Evolutionary conservation across 495 filamentous ascomycete species (phyloP).

Genomic region (Penicillium goetzii): DNA sequence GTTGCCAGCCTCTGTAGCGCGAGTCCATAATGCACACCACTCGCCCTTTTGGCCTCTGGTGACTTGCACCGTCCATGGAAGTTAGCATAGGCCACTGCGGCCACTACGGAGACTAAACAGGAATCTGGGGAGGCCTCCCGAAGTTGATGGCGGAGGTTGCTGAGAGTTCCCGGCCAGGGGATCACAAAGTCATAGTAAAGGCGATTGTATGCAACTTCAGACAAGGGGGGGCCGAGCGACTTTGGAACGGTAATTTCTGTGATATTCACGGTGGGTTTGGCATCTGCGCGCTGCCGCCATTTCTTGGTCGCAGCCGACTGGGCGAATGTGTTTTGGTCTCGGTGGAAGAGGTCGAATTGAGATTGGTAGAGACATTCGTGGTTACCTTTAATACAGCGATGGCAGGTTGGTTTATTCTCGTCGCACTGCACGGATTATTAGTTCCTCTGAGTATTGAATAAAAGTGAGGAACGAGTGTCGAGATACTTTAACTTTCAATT

Average conservation of each 20-base stretch:
- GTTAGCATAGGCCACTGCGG: constrained; percentile 19
- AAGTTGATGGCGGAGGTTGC: constrained; percentile 3
- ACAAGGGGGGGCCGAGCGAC: background rate
- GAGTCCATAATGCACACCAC: constrained; percentile 14
- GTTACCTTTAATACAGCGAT: constrained; percentile 12
- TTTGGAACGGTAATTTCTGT: background rate
- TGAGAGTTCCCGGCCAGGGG: constrained; percentile 8
- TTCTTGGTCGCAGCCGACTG: constrained; percentile 13
- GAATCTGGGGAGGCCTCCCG: constrained; percentile 8
- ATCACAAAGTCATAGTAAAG: constrained; percentile 23
- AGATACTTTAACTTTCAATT: constrained; percentile 14
- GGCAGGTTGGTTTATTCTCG: constrained; percentile 4
- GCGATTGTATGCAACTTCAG: constrained; percentile 17
- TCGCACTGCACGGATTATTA: constrained; percentile 14
- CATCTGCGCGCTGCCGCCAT: constrained; percentile 22
- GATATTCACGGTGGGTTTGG: background rate
- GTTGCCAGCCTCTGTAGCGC: constrained; percentile 16
- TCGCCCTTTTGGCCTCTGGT: constrained; percentile 13
- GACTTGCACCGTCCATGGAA: constrained; percentile 17
- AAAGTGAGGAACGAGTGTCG: background rate
- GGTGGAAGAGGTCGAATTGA: constrained; percentile 17
- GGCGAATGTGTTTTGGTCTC: constrained; percentile 20
- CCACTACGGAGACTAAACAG: constrained; percentile 13
- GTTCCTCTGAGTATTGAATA: background rate
- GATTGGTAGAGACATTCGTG: constrained; percentile 15